Base-by-base conservation (phyloP, 2,329 filamentous ascomycete species). In the Salinomyces thailandicus region DNA sequence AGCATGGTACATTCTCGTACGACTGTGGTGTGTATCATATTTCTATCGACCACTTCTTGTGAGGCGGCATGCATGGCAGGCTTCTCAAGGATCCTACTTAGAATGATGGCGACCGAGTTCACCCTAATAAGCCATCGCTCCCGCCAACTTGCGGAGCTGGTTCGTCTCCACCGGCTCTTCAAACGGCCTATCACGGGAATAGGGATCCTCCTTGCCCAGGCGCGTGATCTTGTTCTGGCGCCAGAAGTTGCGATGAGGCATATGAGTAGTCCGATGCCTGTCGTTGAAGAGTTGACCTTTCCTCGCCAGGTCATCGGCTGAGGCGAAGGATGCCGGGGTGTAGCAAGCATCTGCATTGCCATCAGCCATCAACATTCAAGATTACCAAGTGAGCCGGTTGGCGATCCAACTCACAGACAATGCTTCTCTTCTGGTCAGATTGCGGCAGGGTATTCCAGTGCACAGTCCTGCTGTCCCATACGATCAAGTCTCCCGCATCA, bases 401-500 rank as follows among this genome's bases (percentile, higher is more conserved):
- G n/a, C n/a, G n/a, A n/a, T n/a, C n/a, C n/a, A 3, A 45, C 43
- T 32, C 35, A 45, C 43, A 45, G 17, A 43, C 35, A 12, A 45
- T 41, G 17, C 36, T 38, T 16, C 43, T 36, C 3, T 35, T 45
- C 27, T 47, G 39, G 16, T 42, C 37, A 12, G 33, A 35, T 16
- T 38, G 31, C 43, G 33, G 41, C 42, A 9, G 30, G 29, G 31
- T 36, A 19, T 48, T 58, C 43, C 63, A 70, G 48, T 72, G 68
- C 34, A 69, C 62, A 0, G 63, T 65, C 3, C 68, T 52, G 3
- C 61, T 46, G 34, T 53, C 49, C 50, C 50, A 53, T 5, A 52
- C 39, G 17, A 52, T 51, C 12, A 53, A 33, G 33, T 52, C 49
- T 15, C 50, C 49, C 5, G 49, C 43, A 17, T 46, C 38, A 4